A percentile compares a stretch with the other conserved stretches of the same genome.
Evolutionary conservation across 768 basidiomycete genomes (phyloP).

Genomic region (Panaeolus papilionaceus): DNA sequence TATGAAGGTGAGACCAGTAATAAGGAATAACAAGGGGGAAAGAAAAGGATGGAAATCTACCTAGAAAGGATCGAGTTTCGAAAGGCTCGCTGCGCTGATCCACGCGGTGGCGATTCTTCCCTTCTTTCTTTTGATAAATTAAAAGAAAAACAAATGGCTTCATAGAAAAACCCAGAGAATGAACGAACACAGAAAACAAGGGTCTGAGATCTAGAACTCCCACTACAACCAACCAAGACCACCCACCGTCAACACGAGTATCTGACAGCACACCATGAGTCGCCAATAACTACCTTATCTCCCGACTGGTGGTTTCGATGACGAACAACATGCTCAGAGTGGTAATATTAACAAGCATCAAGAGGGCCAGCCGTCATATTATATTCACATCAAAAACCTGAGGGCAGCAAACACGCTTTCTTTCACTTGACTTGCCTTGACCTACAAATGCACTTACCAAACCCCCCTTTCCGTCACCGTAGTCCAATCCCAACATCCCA

Average conservation of each 20-base stretch:
- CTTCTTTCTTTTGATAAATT: no score
- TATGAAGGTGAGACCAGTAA: neutral
- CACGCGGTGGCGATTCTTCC: neutral
- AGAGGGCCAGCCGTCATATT: no score
- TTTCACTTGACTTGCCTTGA: neutral
- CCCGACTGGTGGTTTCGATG: neutral
- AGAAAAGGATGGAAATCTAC: neutral
- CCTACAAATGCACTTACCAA: neutral
- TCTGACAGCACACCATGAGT: neutral
- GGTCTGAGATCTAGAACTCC: neutral
- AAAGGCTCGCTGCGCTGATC: neutral
- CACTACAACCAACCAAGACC: neutral
- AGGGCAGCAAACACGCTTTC: neutral
- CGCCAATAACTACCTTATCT: neutral
- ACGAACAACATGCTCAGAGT: neutral
- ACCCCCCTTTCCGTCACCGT: neutral
- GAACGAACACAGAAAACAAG: neutral
- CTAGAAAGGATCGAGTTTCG: neutral
- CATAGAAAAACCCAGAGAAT: neutral
- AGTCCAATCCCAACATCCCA: no score
- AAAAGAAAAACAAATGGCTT: neutral
- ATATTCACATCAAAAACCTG: no score
- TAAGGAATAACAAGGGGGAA: neutral
- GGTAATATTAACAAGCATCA: neutral
- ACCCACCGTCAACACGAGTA: neutral